These are phyloP conservation scores for Fistulinella cinereoalba DNA, from an alignment of 1,284 basidiomycete species.

Conservation along the genomic window DNA sequence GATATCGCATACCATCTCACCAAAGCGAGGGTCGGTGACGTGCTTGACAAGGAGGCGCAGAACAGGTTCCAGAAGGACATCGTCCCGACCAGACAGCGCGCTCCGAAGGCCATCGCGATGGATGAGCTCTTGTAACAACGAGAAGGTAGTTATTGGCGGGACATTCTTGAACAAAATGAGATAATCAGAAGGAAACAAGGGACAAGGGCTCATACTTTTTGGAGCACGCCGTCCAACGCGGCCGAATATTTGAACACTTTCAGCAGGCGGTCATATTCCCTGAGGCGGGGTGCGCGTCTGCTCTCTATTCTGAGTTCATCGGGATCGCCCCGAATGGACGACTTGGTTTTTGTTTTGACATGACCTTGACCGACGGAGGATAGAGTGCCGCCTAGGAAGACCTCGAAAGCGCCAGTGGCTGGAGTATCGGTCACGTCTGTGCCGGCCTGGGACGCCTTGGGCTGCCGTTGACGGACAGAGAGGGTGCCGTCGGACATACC, in stretches of 20 bases:
- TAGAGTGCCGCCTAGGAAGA: constrained; percentile 63
- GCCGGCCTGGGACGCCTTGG: constrained; percentile 62
- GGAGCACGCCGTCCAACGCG: constrained; percentile 86
- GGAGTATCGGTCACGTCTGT: constrained; percentile 48
- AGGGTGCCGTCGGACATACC: constrained; percentile 98
- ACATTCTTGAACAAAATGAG: constrained; percentile 53
- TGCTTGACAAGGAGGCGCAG: constrained; percentile 84
- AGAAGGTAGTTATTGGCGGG: constrained; percentile 83
- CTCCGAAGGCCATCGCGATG: constrained; percentile 87
- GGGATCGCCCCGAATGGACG: constrained; percentile 49
- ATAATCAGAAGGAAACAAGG: neutral
- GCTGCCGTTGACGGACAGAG: constrained; percentile 80
- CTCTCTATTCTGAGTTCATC: constrained; percentile 78
- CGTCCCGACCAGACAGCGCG: constrained; percentile 89
- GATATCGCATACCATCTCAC: constrained; percentile 84
- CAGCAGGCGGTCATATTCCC: constrained; percentile 86
- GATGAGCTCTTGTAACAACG: constrained; percentile 90
- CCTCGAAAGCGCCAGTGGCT: constrained; percentile 65
- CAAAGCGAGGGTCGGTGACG: constrained; percentile 88
- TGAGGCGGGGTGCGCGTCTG: constrained; percentile 69
- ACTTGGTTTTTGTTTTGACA: constrained; percentile 50
- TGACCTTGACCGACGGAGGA: constrained; percentile 56
- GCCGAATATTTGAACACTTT: constrained; percentile 95
- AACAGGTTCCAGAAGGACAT: constrained; percentile 91
- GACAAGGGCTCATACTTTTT: constrained; percentile 55